Base-by-base conservation (phyloP, 106 monocot genomes). In the Agapanthus africanus region DNA sequence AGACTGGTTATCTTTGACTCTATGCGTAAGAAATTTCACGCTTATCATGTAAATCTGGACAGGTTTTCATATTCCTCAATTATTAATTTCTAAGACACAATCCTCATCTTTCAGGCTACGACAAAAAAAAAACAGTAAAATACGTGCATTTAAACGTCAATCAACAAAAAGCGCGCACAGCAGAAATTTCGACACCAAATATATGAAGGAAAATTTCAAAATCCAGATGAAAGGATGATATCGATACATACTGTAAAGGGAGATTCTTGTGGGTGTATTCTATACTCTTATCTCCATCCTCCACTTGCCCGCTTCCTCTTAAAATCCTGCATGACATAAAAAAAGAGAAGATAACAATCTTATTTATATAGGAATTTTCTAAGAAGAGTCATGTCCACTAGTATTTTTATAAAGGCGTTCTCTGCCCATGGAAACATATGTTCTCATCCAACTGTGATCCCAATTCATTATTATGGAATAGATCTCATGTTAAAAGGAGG, bases 201-300 rank as follows among this genome's bases (percentile, higher is more conserved):
- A 26, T n/a, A 50, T 49, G 18, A 49, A n/a, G n/a, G n/a, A 21
- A 49, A 49, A 49, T 19, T 15, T 19, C 15, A 19, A 49, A 13
- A n/a, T 19, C n/a, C 49, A 49, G 52, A 15, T 57, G 14, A 52
- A 65, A 25, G 40, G n/a, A 64, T 25, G 13, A n/a, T n/a, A n/a
- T n/a, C n/a, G n/a, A n/a, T n/a, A 21, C 68, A 34, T 68, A 84
- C 79, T 80, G 68, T 18, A 65, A 14, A 15, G 82, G 83, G 63
- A 95, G 81, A 74, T 74, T 77, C 63, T 88, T 91, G 78, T 95
- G 95, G 30, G 88, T 95, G 72, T 91, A 95, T 15, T 65, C 61
- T 19, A 91, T 79, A 39, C 73, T 88, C 83, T 80, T 85, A 71
- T 95, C 95, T 59, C 95, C 86, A 57, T 91, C 80, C 18, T 91